phyloP scores from a whole-genome alignment of 495 filamentous ascomycete species.

The Aspergillus mulundensis region DNA sequence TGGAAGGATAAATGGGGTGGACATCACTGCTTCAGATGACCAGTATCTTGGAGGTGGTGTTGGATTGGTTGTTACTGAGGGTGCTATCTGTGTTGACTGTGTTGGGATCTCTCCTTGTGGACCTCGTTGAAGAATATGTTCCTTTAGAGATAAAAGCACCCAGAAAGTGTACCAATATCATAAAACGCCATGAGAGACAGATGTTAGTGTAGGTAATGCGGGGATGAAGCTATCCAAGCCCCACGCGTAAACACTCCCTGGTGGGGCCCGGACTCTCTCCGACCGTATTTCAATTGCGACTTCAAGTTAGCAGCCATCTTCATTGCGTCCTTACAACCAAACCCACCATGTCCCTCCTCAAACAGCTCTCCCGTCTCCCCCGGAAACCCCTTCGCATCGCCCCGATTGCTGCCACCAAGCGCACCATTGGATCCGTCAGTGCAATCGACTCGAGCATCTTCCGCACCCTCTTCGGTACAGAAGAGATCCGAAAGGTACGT shows the following conservation, averaged over 20 bases:
- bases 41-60: background rate
- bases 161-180: too few relatives aligned
- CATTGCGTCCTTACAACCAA: background rate
- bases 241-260: background rate
- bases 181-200: too few relatives aligned
- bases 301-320: background rate
- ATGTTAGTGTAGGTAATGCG: background rate
- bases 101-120: background rate
- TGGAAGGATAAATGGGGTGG: background rate
- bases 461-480: conserved; percentile 46
- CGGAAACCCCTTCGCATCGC: background rate
- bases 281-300: background rate
- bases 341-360: conserved; percentile 4
- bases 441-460: conserved; percentile 51
- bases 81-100: background rate
- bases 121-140: too few relatives aligned
- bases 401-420: background rate
- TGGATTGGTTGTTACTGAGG: background rate
- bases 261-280: background rate
- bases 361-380: conserved; percentile 11
- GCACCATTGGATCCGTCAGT: conserved; percentile 33
- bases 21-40: background rate
- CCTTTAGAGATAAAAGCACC: too few relatives aligned
- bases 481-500: conserved; percentile 44
- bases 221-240: background rate